Evolutionary conservation across 495 filamentous ascomycete species (phyloP), one percentile per base, ranked within the genome.

Genomic region (Acidiella bohemica): DNA sequence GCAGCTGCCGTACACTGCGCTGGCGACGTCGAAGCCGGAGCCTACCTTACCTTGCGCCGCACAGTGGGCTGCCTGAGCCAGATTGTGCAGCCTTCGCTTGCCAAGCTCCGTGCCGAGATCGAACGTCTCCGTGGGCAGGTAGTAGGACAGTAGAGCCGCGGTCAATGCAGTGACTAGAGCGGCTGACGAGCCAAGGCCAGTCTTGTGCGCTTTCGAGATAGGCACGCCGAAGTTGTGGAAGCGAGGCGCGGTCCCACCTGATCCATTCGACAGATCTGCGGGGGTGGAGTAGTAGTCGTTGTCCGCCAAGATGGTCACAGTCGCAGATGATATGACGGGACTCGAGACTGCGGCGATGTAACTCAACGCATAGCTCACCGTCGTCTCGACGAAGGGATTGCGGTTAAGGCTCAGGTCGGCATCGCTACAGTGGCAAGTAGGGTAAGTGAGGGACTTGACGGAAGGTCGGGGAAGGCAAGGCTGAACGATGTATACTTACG

Each of bases 31-130:
- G 53, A 97, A 97, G 20, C 90, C 90, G 2, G 81, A 87, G 33
- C 90, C 90, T 5, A 97, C 76, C 59, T 96, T 97, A 17, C 90
- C 90, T 60, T 97, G 90, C 0, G 90, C 90, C 2, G 88, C 84
- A 56, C 88, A 94, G 63, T 97, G 90, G 1, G 86, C 79, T 4
- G 81, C 80, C 63, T 97, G 90, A 5, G 88, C 76, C 23, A 97
- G 72, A 58, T 95, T 95, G 63, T 97, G 92, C 24, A 96, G 68
- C 36, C 67, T 67, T 11, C 52, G 37, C 20, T 50, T 46, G 21
- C 49, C 50, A 1, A 29, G 17, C 1, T 56, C 53, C n/a, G 27
- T 49, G 1, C 34, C 31, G 30, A 66, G 36, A 63, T 67, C 32
- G 47, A 84, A 74, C 29, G 68, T 53, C 5, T 71, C 59, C 1